phyloP scores from a whole-genome alignment of 139 green algal genomes.

The Deuterostichococcus epilithicus region DNA sequence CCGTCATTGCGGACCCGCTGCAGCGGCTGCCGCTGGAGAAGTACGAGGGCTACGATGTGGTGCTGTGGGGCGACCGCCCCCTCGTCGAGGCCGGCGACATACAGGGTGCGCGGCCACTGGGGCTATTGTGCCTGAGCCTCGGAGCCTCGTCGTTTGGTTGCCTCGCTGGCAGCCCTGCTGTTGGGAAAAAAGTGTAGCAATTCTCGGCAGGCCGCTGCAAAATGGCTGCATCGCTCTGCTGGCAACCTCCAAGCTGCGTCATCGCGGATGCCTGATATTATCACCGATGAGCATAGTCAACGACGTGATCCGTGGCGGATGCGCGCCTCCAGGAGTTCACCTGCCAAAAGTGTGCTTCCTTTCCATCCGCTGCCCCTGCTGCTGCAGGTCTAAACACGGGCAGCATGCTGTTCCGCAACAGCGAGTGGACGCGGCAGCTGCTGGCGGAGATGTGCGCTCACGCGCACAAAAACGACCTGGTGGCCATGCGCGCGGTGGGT shows the following conservation, averaged over 20 bases:
- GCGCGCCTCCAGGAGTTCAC: background rate
- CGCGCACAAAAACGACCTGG: background rate
- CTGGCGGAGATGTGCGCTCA: background rate
- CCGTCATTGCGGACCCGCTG: constrained; percentile 1
- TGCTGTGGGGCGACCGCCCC: background rate
- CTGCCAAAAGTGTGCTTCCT: background rate
- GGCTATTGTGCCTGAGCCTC: background rate
- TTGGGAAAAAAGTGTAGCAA: background rate
- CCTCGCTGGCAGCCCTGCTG: background rate
- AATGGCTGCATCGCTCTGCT: background rate
- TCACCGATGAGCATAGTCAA: background rate
- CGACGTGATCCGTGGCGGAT: background rate
- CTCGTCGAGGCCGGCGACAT: constrained; percentile 1
- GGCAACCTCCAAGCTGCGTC: too few relatives aligned
- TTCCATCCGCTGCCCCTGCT: background rate
- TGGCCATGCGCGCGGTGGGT: background rate
- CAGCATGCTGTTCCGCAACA: constrained; percentile 15
- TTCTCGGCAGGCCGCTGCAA: background rate
- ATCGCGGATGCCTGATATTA: background rate
- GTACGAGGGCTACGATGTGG: constrained; percentile 14
- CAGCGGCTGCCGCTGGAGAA: constrained; percentile 3
- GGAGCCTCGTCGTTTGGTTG: background rate
- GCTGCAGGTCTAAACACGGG: constrained; percentile 10
- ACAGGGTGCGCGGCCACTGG: background rate
- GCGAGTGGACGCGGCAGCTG: constrained; percentile 12